Conservation (phyloP, 2,329 filamentous ascomycete species). For the Coccinonectria pachysandricola region DNA sequence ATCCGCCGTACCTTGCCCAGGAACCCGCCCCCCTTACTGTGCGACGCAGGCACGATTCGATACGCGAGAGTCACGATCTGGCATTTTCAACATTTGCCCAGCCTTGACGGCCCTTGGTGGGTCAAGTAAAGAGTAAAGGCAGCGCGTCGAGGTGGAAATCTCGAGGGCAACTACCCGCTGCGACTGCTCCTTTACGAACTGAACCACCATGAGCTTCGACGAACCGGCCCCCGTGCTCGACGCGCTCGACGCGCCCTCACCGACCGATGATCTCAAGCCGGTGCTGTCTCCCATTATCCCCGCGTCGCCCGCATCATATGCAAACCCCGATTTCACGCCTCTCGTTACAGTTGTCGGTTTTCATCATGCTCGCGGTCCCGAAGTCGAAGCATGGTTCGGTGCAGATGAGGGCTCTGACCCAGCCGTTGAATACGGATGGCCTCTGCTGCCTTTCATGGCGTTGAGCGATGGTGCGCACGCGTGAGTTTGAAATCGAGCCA, state of each 20-base stretch:
- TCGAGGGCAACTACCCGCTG: not conserved
- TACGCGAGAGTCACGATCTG: too few relatives aligned
- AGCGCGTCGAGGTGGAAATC: conserved; percentile 6
- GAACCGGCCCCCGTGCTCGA: conserved; percentile 15
- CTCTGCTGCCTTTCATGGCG: conserved; percentile 89
- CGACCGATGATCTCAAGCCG: conserved; percentile 17
- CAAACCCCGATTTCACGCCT: conserved; percentile 43
- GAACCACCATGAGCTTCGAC: conserved; percentile 21
- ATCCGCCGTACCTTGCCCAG: too few relatives aligned
- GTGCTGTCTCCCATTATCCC: conserved; percentile 24
- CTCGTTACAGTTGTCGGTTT: conserved; percentile 75
- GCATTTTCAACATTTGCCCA: too few relatives aligned
- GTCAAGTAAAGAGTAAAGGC: too few relatives aligned
- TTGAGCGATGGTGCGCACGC: conserved; percentile 91
- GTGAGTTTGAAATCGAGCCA: conserved; percentile 38
- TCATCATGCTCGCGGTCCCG: conserved; percentile 77
- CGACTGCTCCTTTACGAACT: too few relatives aligned
- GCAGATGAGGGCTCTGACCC: conserved; percentile 65
- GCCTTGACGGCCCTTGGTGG: too few relatives aligned
- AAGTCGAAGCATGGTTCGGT: conserved; percentile 89
- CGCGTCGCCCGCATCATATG: conserved; percentile 20
- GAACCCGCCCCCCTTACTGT: too few relatives aligned
- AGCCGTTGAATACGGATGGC: conserved; percentile 78
- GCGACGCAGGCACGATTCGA: too few relatives aligned
- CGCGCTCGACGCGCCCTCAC: conserved; percentile 13